These are phyloP conservation scores for Cantharellus cinnabarinus DNA, from an alignment of 768 basidiomycete genomes.

Conservation along the genomic window DNA sequence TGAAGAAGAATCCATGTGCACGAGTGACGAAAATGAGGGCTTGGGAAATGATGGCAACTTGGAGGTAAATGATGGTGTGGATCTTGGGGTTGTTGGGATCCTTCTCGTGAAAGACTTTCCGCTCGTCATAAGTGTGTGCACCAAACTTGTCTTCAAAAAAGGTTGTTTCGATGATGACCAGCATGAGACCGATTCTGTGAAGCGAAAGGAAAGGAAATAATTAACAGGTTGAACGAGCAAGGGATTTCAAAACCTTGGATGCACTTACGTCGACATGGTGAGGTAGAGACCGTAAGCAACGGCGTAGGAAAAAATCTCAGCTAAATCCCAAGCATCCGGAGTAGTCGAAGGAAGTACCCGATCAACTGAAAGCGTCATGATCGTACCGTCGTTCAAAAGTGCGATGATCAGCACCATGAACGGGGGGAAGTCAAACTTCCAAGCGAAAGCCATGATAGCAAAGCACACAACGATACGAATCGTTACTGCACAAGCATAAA, in stretches of 20 bases:
- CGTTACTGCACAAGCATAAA: constrained; percentile 87
- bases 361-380: constrained; percentile 95
- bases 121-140: constrained; percentile 25
- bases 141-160: constrained; percentile 85
- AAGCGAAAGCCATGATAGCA: constrained; percentile 83
- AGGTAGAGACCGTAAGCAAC: constrained; percentile 90
- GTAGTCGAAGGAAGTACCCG: constrained; percentile 84
- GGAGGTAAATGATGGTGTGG: constrained; percentile 83
- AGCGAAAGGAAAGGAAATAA: not conserved
- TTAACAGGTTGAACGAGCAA: not conserved
- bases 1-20: constrained; percentile 89
- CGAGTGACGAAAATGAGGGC: constrained; percentile 93
- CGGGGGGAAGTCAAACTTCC: constrained; percentile 96
- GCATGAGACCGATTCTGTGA: constrained; percentile 48
- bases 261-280: constrained; percentile 65
- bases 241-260: not conserved
- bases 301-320: constrained; percentile 91
- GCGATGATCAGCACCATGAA: constrained; percentile 99
- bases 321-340: constrained; percentile 89
- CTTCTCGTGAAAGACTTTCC: constrained; percentile 13
- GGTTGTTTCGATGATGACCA: constrained; percentile 63
- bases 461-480: constrained; percentile 99
- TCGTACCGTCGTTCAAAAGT: constrained; percentile 86
- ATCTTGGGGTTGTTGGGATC: constrained; percentile 47
- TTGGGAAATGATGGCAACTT: constrained; percentile 98